Base-by-base conservation (phyloP, 371 early-diverging fungal species). In the Gilbertella persicaria region DNA sequence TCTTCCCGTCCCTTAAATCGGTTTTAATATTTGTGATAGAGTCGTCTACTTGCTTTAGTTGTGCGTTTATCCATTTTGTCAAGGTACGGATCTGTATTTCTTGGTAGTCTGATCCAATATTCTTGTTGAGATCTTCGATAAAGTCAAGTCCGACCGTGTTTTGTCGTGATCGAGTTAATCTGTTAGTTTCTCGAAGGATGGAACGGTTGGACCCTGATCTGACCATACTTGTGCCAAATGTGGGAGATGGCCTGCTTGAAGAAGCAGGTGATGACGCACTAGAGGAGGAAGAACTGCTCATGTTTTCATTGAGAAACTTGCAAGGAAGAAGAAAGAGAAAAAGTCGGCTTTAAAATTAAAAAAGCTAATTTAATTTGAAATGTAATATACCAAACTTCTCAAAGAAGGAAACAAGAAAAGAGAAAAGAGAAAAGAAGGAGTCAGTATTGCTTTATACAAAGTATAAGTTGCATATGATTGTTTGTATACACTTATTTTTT, bases 61-160 rank as follows among this genome's bases (percentile, higher is more conserved):
- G 86, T 29, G 76, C 72, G 64, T 94, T 94, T 58, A 89, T 79
- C 94, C 94, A 93, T 35, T 85, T 87, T 16, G 87, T 90, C 53
- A 93, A 85, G 12, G 92, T 86, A 17, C 85, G 84, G 58, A 82
- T 84, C 65, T 93, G 91, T 24, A 88, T 83, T 44, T 81, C 82
- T 39, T 73, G 72, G 46, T 78, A 78, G 47, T 78, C 73, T 21
- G 75, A 67, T 23, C 72, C 72, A 43, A 78, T 63, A 41, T 69
- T 73, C 37, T 72, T 66, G 25, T 60, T 61, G 5, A 60, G 53
- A 55, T 68, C 73, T 25, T 76, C 73, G 41, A 41, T 33, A 41
- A 55, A 50, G 17, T 56, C 56, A 25, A 39, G 48, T 52, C 54
- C 60, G 7, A 53, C 24, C 20, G 65, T 64, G 42, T 55, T 64